Evolutionary conservation across 495 filamentous ascomycete genomes (phyloP), one percentile per base, ranked within the genome.

Genomic region (Podospora pseudoanserina): DNA sequence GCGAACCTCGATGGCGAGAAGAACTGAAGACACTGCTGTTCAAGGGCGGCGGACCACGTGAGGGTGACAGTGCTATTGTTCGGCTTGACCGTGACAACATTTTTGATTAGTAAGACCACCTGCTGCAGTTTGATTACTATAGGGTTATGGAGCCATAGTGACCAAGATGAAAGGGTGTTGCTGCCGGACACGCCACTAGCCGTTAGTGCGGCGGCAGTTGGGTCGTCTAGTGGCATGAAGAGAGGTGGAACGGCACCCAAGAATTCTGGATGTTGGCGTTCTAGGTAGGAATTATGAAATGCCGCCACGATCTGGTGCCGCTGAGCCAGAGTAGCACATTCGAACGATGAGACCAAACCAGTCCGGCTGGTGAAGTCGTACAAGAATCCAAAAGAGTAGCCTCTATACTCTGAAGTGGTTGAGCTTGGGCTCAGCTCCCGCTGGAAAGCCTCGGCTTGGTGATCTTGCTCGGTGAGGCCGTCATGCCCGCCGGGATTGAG

Each of bases 351-450:
- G 16, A 75, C 73, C 15, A 77, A 57, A 4, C 75, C 75, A 1
- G 71, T 74, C 32, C 73, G 57, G 65, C 75, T 77, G 15, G 75
- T 77, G 65, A 77, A 77, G 68, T 74, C 70, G 62, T 69, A 71
- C 18, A 77, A 68, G 18, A 75, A 77, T 26, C 60, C 26, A 23
- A 77, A 75, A 4, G 70, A 72, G 28, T 75, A 74, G 7, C 68
- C 68, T 13, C 70, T 70, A 49, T 70, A 70, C 49, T 34, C 53
- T 28, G 34, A 23, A 19, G 18, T 18, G 67, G 67, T 18, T 64
- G 58, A 64, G 60, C 11, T 39, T 62, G 54, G 27, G 32, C 61
- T 63, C 18, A 28, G 13, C 32, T 63, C 61, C 34, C 61, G 32
- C 5, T 65, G 53, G 32, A 53, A 67, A 15, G 60, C 13, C 27